phyloP scores from a whole-genome alignment of 2,329 filamentous ascomycete genomes.

The Rosellinia necatrix region DNA sequence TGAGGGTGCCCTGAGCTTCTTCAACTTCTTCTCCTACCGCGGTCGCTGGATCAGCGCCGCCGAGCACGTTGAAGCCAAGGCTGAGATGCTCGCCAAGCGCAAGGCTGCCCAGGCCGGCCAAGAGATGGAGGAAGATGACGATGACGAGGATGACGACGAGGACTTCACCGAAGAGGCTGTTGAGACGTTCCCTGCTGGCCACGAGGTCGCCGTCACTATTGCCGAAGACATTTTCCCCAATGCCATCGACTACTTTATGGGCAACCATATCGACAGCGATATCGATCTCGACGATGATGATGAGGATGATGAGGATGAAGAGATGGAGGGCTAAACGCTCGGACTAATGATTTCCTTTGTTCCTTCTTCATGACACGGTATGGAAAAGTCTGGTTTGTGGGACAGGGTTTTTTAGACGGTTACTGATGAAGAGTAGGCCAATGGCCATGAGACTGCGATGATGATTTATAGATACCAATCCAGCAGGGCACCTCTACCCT shows the following conservation, averaged over 20 bases:
- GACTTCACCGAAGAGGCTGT: constrained; percentile 41
- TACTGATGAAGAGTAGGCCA: constrained; percentile 24
- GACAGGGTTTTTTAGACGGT: constrained; percentile 13
- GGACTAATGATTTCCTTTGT: constrained; percentile 19
- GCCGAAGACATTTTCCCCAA: constrained; percentile 38
- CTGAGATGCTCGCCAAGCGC: constrained; percentile 40
- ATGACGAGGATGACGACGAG: constrained; percentile 44
- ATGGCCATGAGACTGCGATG: constrained; percentile 21
- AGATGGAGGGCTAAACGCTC: constrained; percentile 34
- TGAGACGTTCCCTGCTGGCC: constrained; percentile 38
- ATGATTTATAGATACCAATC: constrained; percentile 33
- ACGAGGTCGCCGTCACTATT: constrained; percentile 37
- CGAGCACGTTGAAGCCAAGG: constrained; percentile 60
- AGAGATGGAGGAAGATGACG: constrained; percentile 42
- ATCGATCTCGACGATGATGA: constrained; percentile 35
- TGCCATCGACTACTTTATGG: constrained; percentile 39
- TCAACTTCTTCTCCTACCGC: constrained; percentile 71
- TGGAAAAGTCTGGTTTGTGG: constrained; percentile 19
- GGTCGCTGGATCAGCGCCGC: constrained; percentile 64
- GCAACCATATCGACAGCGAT: constrained; percentile 35
- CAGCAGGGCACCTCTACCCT: constrained; percentile 2
- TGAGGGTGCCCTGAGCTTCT: constrained; percentile 61
- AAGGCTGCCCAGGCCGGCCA: constrained; percentile 34
- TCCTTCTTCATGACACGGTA: constrained; percentile 20
- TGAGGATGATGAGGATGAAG: constrained; percentile 37